These are phyloP conservation scores for Ascochyta lentis DNA, from an alignment of 2,329 filamentous ascomycete species.

Conservation along the genomic window DNA sequence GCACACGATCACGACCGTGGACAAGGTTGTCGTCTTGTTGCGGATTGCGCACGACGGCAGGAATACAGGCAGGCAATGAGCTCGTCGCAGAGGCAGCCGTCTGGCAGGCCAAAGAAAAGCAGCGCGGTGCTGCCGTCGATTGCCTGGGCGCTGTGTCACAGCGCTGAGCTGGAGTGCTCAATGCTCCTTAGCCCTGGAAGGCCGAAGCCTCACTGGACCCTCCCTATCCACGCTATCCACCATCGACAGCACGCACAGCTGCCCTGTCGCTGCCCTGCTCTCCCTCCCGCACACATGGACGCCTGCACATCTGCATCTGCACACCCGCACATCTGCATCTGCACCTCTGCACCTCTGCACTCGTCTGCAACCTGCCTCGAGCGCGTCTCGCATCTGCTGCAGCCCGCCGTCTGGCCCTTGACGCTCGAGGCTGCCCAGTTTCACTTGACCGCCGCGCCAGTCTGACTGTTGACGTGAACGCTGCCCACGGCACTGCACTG, in stretches of 20 bases:
- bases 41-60: neutral
- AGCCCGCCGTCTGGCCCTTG: conserved; percentile 10
- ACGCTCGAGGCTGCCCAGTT: conserved; percentile 13
- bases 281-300: no score
- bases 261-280: conserved; percentile 3
- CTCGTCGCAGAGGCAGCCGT: neutral
- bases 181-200: neutral
- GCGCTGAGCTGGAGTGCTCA: conserved; percentile 1
- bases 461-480: neutral
- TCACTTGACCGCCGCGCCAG: conserved; percentile 14
- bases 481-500: neutral
- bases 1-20: no score
- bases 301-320: neutral
- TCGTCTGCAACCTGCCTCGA: conserved; percentile 2
- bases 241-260: conserved; percentile 1
- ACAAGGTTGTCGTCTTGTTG: no score
- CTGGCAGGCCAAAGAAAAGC: conserved; percentile 1
- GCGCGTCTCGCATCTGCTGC: conserved; percentile 23
- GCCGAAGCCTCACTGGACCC: conserved; percentile 11
- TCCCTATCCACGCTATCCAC: neutral
- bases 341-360: neutral
- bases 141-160: conserved; percentile 10
- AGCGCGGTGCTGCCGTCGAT: conserved; percentile 5
- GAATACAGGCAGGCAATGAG: neutral
- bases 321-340: neutral